These are phyloP conservation scores for Potentilla sterilis DNA, from an alignment of 306 rosid species.

Conservation along the genomic window DNA sequence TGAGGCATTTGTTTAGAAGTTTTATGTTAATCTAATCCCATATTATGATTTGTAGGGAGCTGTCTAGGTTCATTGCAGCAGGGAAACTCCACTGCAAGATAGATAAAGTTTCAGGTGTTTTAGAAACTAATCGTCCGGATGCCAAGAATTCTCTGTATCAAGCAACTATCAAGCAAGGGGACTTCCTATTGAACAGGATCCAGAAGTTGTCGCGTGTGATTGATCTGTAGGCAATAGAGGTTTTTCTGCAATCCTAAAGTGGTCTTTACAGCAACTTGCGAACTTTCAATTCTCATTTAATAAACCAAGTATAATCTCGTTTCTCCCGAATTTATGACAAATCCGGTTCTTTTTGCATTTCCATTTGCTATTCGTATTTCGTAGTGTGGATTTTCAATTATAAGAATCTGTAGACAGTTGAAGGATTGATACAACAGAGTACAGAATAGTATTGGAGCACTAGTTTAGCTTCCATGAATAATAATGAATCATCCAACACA, in stretches of 20 bases:
- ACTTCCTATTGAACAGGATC: conserved; percentile 83
- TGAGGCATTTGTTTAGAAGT: not conserved
- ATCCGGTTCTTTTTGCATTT: not conserved
- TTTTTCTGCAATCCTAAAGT: conserved; percentile 9
- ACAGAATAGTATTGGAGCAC: too few species aligned
- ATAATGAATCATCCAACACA: too few species aligned
- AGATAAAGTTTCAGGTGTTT: conserved; percentile 92
- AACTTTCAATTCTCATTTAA: conserved; percentile 14
- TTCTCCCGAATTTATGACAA: conserved; percentile 20
- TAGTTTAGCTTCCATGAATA: too few species aligned
- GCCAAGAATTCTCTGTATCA: conserved; percentile 96
- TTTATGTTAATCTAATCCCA: not conserved
- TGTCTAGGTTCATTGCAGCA: conserved; percentile 93
- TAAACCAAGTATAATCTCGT: conserved; percentile 1
- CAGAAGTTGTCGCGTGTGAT: conserved; percentile 94
- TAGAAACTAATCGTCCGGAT: conserved; percentile 92
- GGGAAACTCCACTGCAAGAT: conserved; percentile 98
- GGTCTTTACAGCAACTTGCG: conserved; percentile 9
- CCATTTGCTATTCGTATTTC: not conserved
- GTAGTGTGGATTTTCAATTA: too few species aligned
- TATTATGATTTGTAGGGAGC: conserved; percentile 65
- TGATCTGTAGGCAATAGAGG: conserved; percentile 46
- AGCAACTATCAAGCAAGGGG: conserved; percentile 98
- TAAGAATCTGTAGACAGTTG: too few species aligned
- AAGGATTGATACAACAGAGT: too few species aligned